Evolutionary conservation across 1,139 yeast genomes (phyloP), one percentile per base, ranked within the genome.

Genomic region (Lizanozyma gosingica): DNA sequence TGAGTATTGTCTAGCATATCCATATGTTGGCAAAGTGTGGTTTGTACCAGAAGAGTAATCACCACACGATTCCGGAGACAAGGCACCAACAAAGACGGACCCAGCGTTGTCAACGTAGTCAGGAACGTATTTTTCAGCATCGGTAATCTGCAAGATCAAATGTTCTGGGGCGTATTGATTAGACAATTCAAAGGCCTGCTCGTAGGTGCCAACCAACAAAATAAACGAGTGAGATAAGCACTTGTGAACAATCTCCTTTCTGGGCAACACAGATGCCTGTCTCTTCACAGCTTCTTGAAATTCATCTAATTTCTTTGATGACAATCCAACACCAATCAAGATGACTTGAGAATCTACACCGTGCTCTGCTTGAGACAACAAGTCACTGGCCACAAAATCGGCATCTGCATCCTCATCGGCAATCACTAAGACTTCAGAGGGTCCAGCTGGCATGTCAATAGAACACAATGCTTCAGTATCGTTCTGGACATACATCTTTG

Each of bases 381-480:
- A 73, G 59, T 92, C 99, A 51, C 92, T 79, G 17, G 97, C 98
- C 33, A 92, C 98, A 62, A 86, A 92, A 53, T 90, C 95, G 14
- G 95, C 90, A 62, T 87, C 95, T 4, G 97, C 87, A 38, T 75
- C 57, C 44, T 71, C 74, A 60, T 92, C 99, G 36, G 97, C 95
- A 52, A 92, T 73, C 15, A 92, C 97, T 47, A 92, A 72, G 14
- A 92, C 99, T 64, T 92, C 99, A 41, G 95, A 84, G 18, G 99
- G 99, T 3, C 99, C 99, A 17, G 99, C 99, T 38, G 99, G 99
- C 97, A 92, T 90, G 62, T 92, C 99, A 52, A 92, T 94, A 32
- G 95, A 84, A 56, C 96, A 94, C 51, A 88, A 69, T 2, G 98
- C 97, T 51, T 82, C 84, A 3, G 97, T 86, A 57, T 92, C 98